These are phyloP conservation scores for Kokia cookei DNA, from an alignment of 441 rosid genomes.

Conservation along the genomic window DNA sequence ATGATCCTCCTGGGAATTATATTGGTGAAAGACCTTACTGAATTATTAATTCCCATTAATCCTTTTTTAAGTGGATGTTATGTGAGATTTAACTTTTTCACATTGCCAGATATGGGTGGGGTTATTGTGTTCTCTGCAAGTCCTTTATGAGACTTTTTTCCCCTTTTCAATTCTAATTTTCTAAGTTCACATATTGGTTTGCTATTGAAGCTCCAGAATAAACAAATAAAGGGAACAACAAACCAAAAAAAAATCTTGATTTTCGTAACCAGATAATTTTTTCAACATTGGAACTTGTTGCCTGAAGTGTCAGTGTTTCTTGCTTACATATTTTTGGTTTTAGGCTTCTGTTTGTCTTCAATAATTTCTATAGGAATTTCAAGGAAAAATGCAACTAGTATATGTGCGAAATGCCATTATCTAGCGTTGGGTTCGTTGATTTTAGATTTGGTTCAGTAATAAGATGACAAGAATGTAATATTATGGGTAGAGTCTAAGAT, in stretches of 20 bases:
- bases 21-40: constrained; percentile 80
- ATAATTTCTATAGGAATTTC: background rate
- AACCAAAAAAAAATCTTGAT: background rate
- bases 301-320: background rate
- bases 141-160: background rate
- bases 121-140: background rate
- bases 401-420: background rate
- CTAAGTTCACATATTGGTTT: background rate
- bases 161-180: background rate
- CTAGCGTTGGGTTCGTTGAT: too few relatives aligned
- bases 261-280: background rate
- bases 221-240: background rate
- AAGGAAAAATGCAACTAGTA: background rate
- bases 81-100: background rate
- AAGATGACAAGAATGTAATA: too few relatives aligned
- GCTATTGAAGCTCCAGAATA: background rate
- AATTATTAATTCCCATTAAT: constrained; percentile 15
- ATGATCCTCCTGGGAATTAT: constrained; percentile 92
- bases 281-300: background rate
- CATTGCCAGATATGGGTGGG: background rate
- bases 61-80: background rate
- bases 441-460: too few relatives aligned
- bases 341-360: background rate
- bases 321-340: background rate
- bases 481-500: too few relatives aligned